Evolutionary conservation across 257 asterid species (phyloP).

Genomic region (Solanum gandarillasii): DNA sequence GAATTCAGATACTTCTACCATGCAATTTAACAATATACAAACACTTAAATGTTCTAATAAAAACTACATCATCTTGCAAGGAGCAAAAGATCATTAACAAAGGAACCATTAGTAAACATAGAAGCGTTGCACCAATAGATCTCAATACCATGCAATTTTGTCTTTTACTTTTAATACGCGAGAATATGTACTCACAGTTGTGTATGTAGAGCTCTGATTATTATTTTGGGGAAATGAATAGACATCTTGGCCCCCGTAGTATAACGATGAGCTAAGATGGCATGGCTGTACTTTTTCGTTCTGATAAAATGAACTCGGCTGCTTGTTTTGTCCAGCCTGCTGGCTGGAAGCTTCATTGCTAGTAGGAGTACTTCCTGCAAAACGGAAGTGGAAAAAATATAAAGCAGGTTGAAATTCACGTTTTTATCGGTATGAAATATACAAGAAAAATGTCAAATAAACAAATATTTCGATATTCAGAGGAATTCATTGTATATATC

Average conservation of each 20-base stretch:
- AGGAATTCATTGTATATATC: not conserved
- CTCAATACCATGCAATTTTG: not conserved
- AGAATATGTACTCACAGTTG: slow-evolving; percentile 38
- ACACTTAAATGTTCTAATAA: not conserved
- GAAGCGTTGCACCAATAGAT: not conserved
- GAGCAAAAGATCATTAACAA: not conserved
- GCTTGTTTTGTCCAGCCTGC: slow-evolving; percentile 21
- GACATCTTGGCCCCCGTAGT: slow-evolving; percentile 84
- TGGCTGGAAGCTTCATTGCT: slow-evolving; percentile 23
- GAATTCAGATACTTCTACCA: not conserved
- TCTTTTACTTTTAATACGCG: not conserved
- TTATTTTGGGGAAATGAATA: slow-evolving; percentile 48
- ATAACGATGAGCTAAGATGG: slow-evolving; percentile 71
- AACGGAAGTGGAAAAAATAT: not conserved
- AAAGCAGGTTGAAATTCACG: not conserved
- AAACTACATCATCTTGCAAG: not conserved
- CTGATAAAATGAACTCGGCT: slow-evolving; percentile 23
- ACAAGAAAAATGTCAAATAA: not conserved
- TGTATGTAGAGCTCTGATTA: slow-evolving; percentile 27
- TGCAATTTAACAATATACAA: no score
- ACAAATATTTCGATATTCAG: not conserved
- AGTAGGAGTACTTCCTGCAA: slow-evolving; percentile 14
- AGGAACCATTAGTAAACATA: not conserved
- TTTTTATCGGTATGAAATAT: not conserved
- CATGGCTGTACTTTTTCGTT: slow-evolving; percentile 52